phyloP scores from a whole-genome alignment of 768 basidiomycete species.

The Naganishia antarctica region DNA sequence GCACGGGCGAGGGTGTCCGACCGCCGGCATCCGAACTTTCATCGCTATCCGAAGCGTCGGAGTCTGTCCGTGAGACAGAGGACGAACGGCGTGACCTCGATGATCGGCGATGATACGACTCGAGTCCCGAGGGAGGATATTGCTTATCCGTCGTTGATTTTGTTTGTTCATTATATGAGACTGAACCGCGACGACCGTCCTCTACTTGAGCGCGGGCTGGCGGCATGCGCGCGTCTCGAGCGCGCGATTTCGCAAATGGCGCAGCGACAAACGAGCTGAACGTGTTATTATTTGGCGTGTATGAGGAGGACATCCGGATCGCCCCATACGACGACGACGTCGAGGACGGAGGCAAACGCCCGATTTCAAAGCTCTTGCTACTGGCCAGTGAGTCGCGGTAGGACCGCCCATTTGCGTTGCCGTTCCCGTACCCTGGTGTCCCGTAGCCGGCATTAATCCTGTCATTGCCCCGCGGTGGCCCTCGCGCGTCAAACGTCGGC shows the following conservation, averaged over 20 bases:
- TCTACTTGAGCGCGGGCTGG: background rate
- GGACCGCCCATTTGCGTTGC: background rate
- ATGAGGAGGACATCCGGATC: background rate
- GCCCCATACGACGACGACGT: background rate
- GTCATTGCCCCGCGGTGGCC: background rate
- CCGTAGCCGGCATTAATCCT: slow-evolving; percentile 18
- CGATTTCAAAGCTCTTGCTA: background rate
- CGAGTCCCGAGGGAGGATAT: background rate
- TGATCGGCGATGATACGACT: slow-evolving; percentile 11
- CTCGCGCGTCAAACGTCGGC: background rate
- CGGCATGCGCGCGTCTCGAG: background rate
- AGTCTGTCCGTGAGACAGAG: background rate
- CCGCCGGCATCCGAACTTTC: background rate
- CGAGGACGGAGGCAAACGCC: slow-evolving; percentile 3
- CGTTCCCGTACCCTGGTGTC: background rate
- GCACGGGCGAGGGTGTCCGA: background rate
- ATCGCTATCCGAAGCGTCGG: background rate
- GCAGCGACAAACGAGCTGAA: slow-evolving; percentile 15
- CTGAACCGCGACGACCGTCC: background rate
- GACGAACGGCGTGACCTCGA: slow-evolving; percentile 15
- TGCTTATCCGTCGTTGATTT: background rate
- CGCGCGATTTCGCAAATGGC: slow-evolving; percentile 4
- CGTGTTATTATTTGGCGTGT: background rate
- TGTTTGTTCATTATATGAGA: background rate
- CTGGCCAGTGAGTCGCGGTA: background rate